phyloP scores from a whole-genome alignment of 176 grass and related monocot species.

The Musa troglodytarum region DNA sequence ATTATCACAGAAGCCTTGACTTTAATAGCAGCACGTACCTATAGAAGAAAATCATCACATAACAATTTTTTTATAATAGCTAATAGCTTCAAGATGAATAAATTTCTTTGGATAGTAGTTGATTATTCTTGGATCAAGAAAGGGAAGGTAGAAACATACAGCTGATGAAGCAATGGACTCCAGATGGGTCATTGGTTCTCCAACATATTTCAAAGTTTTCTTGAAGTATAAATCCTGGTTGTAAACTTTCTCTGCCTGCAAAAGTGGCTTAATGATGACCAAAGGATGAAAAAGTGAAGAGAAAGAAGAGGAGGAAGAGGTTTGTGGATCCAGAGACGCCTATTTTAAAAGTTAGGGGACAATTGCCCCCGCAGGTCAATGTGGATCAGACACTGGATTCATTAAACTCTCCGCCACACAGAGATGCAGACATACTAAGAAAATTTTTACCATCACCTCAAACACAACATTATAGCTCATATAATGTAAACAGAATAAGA shows the following conservation, averaged over 20 bases:
- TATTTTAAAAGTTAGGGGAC: not conserved
- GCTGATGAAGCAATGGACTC: slow-evolving; percentile 31
- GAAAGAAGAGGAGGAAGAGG: not conserved
- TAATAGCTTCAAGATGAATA: not conserved
- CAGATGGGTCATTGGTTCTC: slow-evolving; percentile 27
- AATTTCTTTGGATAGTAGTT: not conserved
- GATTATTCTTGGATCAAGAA: not conserved
- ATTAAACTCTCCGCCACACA: not conserved
- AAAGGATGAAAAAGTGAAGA: not conserved
- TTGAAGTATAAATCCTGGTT: slow-evolving; percentile 99
- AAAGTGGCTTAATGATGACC: slow-evolving; percentile 11
- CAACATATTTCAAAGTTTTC: slow-evolving; percentile 28
- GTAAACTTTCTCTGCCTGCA: slow-evolving; percentile 97
- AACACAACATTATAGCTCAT: no score
- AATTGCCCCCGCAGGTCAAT: not conserved
- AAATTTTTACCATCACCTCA: no score
- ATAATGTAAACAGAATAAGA: no score
- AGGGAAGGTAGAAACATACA: slow-evolving; percentile 17
- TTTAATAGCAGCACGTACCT: slow-evolving; percentile 97
- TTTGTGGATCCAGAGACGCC: not conserved
- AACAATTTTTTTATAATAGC: no score
- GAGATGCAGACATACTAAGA: not conserved
- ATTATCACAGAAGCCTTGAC: slow-evolving; percentile 95
- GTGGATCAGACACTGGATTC: not conserved
- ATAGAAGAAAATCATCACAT: slow-evolving; percentile 19